Evolutionary conservation across 2,329 filamentous ascomycete species (phyloP), one percentile per base, ranked within the genome.

Genomic region (Pestalotiopsis sp.): DNA sequence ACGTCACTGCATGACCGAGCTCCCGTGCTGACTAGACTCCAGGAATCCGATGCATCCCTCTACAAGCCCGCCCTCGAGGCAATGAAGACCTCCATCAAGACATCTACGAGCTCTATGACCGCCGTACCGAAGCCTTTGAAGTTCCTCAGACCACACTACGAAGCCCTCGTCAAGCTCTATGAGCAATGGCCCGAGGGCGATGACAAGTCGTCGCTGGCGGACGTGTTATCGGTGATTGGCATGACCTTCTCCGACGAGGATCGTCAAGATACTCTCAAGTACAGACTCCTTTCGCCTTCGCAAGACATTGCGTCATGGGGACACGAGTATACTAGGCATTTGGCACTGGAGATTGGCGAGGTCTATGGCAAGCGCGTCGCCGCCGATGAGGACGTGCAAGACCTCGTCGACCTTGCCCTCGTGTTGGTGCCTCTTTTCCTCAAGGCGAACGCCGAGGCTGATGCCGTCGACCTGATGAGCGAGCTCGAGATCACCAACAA

Each of bases 171-270:
- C 71, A 92, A 92, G 81, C 85, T 95, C 36, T 97, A 98, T 84
- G 95, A 97, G 70, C 89, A 92, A 80, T 99, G 97, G 96, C 88
- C 92, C 4, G 87, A 88, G 68, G 90, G 94, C 72, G 90, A 94
- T 66, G 90, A 97, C 84, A 97, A 97, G 89, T 94, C 92, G 71
- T 89, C 94, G 3, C 85, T 99, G 72, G 97, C 96, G 61, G 97
- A 99, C 83, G 96, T 97, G 75, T 86, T 99, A 65, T 99, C 96
- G 14, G 96, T 99, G 63, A 92, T 99, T 74, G 96, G 95, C 71
- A 99, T 99, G 96, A 99, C 96, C 67, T 98, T 95, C 80, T 97
- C 95, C 63, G 95, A 98, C 78, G 96, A 98, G 82, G 94, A 97
- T 77, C 91, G 94, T 80, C 90, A 97, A 82, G 96, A 99, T 81